These are phyloP conservation scores for Picocystis sp. DNA, from an alignment of 163 green algal genomes.

Conservation along the genomic window DNA sequence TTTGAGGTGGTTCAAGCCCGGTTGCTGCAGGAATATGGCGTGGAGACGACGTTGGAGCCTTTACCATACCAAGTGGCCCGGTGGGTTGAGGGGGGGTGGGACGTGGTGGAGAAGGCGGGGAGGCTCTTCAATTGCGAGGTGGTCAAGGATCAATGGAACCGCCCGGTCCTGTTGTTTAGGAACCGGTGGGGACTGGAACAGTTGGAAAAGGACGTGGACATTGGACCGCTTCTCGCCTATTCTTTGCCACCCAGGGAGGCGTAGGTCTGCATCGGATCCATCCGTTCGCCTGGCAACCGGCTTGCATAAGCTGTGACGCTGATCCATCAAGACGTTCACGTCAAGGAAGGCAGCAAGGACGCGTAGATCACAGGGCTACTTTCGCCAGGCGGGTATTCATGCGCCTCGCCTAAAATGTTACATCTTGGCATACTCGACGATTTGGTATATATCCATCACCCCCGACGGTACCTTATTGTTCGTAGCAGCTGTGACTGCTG, in stretches of 20 bases:
- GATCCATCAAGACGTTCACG: too few species aligned
- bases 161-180: conserved; percentile 51
- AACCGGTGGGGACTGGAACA: conserved; percentile 50
- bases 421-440: conserved; percentile 2
- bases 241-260: too few species aligned
- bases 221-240: too few species aligned
- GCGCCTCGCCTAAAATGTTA: too few species aligned
- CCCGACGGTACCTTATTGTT: conserved; percentile 35
- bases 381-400: too few species aligned
- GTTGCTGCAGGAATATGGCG: conserved; percentile 24
- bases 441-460: conserved; percentile 18
- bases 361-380: too few species aligned
- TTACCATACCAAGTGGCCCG: conserved; percentile 27
- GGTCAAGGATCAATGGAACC: conserved; percentile 40
- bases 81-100: conserved; percentile 24
- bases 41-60: conserved; percentile 33
- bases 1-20: conserved; percentile 49
- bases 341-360: too few species aligned
- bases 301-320: too few species aligned
- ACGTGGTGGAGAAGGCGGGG: conserved; percentile 30
- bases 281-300: too few species aligned
- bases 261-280: too few species aligned
- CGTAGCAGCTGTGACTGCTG: conserved; percentile 51
- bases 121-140: conserved; percentile 45
- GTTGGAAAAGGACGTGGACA: conserved; percentile 10